Percentiles rank a stretch among this genome's conserved stretches.
Evolutionary conservation across 805 yeast species (phyloP).

Genomic region (Clavispora asparagi): DNA sequence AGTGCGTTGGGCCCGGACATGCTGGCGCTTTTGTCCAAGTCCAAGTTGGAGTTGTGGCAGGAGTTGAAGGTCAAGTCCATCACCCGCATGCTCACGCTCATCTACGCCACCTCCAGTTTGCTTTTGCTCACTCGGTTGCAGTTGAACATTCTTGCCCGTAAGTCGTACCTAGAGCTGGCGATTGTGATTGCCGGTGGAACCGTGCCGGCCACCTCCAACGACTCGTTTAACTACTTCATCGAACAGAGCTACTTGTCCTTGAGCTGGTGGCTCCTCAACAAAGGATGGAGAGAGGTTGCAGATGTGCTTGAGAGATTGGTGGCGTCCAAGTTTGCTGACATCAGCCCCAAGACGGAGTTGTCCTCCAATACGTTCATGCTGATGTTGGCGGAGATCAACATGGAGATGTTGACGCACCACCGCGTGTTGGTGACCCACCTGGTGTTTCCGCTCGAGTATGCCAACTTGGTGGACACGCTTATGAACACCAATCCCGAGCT

Average conservation of each 20-base stretch:
- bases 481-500: constrained; percentile 43
- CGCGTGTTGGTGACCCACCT: constrained; percentile 17
- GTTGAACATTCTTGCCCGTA: constrained; percentile 81
- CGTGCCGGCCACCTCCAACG: constrained; percentile 7
- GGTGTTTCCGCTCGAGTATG: constrained; percentile 35
- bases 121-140: constrained; percentile 81
- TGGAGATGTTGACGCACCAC: constrained; percentile 15
- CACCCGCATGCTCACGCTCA: constrained; percentile 64
- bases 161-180: constrained; percentile 78
- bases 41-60: constrained; percentile 65
- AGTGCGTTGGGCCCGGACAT: constrained; percentile 13
- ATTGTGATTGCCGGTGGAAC: constrained; percentile 59
- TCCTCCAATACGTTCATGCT: constrained; percentile 54
- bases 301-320: constrained; percentile 53
- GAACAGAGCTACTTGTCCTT: constrained; percentile 82
- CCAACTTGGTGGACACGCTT: constrained; percentile 41
- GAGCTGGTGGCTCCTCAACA: constrained; percentile 91
- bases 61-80: constrained; percentile 71
- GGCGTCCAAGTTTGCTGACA: constrained; percentile 50
- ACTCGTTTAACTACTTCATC: constrained; percentile 45
- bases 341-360: constrained; percentile 72
- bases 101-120: constrained; percentile 64
- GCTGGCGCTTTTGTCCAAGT: constrained; percentile 20
- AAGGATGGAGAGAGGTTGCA: constrained; percentile 68
- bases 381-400: constrained; percentile 22